A percentile compares a stretch with the other conserved stretches of the same genome.
These are phyloP conservation scores for Magnaporthiopsis poae DNA, from an alignment of 2,329 filamentous ascomycete species.

Conservation along the genomic window DNA sequence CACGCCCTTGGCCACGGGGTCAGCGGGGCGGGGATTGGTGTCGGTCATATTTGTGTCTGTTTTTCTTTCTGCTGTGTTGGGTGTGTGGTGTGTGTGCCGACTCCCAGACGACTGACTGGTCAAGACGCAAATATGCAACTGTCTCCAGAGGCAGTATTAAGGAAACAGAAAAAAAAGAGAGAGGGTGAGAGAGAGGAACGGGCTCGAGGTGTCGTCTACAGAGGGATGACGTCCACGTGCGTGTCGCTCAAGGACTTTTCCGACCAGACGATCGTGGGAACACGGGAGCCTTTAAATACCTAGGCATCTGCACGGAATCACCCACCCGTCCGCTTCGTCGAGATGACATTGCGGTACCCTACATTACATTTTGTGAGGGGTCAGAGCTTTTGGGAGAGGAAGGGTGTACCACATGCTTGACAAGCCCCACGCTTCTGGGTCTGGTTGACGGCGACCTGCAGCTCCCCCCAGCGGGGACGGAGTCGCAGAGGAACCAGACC, in stretches of 20 bases:
- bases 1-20: conserved; percentile 57
- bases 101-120: not conserved
- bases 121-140: not conserved
- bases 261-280: not conserved
- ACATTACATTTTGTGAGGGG: no score
- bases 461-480: not conserved
- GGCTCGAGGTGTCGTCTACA: not conserved
- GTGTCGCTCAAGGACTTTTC: not conserved
- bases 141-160: not conserved
- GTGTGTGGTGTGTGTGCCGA: not conserved
- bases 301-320: no score
- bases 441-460: not conserved
- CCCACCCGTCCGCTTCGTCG: no score
- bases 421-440: not conserved
- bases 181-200: not conserved
- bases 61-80: not conserved
- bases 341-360: no score
- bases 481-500: no score
- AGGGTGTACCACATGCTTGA: no score
- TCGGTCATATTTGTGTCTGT: not conserved
- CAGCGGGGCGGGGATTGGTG: conserved; percentile 36
- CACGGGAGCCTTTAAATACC: no score
- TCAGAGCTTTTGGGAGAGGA: no score
- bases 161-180: not conserved
- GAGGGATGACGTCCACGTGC: not conserved